phyloP scores from a whole-genome alignment of 345 rosid species.

The Hibiscus tridactylites region DNA sequence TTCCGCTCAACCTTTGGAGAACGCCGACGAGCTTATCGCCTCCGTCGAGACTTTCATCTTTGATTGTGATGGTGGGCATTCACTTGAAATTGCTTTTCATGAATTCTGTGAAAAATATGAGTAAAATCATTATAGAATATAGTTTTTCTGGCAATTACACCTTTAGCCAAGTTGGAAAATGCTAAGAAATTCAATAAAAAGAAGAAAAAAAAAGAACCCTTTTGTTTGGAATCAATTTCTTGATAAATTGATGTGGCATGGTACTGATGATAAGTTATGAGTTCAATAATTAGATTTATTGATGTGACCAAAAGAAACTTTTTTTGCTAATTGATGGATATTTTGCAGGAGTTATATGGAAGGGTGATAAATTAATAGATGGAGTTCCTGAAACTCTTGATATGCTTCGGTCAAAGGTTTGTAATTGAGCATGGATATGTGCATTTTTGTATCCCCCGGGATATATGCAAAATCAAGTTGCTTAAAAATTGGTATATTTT shows the following conservation, averaged over 20 bases:
- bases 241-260: background rate
- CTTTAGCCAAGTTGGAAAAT: background rate
- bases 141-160: background rate
- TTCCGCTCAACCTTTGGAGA: slow-evolving; percentile 58
- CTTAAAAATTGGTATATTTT: background rate
- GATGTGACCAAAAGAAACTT: no score
- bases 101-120: background rate
- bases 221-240: background rate
- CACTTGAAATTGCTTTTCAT: background rate
- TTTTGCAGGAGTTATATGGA: slow-evolving; percentile 88
- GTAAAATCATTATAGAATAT: background rate
- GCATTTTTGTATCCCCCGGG: background rate
- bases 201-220: background rate
- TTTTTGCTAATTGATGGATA: background rate
- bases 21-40: slow-evolving; percentile 76
- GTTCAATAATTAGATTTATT: no score
- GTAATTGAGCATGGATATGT: slow-evolving; percentile 9
- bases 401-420: slow-evolving; percentile 86
- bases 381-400: slow-evolving; percentile 95
- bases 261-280: no score
- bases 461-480: background rate
- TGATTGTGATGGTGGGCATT: slow-evolving; percentile 70
- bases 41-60: slow-evolving; percentile 91
- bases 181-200: background rate
- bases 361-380: slow-evolving; percentile 88